A percentile compares a stretch with the other conserved stretches of the same genome.
Conservation (phyloP, 129 eudicot species). For the Centrapalus pauciflorus region DNA sequence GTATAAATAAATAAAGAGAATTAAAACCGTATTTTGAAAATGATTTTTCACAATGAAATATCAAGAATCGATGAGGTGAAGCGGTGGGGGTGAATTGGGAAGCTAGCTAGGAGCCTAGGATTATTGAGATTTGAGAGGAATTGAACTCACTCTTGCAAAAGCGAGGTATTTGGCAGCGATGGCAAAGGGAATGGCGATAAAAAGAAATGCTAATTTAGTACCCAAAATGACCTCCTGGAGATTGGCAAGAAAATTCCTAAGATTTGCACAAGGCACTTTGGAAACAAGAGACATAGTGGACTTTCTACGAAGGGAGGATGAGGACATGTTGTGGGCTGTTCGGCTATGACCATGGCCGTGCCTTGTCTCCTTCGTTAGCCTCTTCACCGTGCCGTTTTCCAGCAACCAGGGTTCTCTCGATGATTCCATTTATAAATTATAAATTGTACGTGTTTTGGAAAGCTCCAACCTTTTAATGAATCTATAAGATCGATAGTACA, state of each 20-base stretch:
- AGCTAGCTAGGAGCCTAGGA: too few species aligned
- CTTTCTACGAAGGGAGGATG: slow-evolving; percentile 70
- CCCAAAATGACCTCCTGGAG: slow-evolving; percentile 82
- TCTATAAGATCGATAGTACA: too few species aligned
- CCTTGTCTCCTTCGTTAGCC: slow-evolving; percentile 44
- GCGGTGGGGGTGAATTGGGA: too few species aligned
- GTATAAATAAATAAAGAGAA: too few species aligned
- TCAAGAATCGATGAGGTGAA: too few species aligned
- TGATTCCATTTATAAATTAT: slow-evolving; percentile 44
- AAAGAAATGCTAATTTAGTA: slow-evolving; percentile 63
- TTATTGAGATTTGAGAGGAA: too few species aligned
- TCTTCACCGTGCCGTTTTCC: slow-evolving; percentile 56
- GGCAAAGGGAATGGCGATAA: slow-evolving; percentile 71
- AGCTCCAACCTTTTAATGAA: too few species aligned
- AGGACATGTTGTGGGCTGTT: slow-evolving; percentile 69
- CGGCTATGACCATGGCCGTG: slow-evolving; percentile 61
- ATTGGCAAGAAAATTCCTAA: slow-evolving; percentile 41
- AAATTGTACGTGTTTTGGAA: neutral
- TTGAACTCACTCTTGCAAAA: slow-evolving; percentile 63
- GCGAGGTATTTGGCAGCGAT: slow-evolving; percentile 40
- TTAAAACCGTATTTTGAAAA: too few species aligned
- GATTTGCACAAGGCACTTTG: slow-evolving; percentile 25
- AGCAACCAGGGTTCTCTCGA: slow-evolving; percentile 44
- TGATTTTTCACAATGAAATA: too few species aligned
- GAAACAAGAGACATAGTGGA: slow-evolving; percentile 55